Percentiles rank a stretch among this genome's conserved stretches.
Conservation (phyloP, 1,139 yeast species). For the Debaryomycetaceae sp. region DNA sequence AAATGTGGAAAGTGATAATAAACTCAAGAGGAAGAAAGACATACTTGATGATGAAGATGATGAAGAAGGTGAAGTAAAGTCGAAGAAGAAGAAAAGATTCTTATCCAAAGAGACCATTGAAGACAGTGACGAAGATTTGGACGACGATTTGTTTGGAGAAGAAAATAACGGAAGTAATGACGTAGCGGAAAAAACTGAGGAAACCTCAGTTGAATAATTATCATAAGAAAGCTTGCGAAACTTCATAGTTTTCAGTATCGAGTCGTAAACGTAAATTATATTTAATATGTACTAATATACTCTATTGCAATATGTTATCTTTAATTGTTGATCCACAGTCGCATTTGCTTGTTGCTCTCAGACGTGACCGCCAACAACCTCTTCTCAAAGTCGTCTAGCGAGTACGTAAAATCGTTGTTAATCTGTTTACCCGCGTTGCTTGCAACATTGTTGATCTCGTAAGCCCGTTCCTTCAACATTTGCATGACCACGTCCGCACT, state of each 20-base stretch:
- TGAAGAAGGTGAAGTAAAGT: slow-evolving; percentile 12
- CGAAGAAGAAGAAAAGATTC: slow-evolving; percentile 24
- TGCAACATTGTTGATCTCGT: slow-evolving; percentile 71
- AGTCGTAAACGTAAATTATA: slow-evolving; percentile 7
- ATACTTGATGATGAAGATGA: slow-evolving; percentile 24
- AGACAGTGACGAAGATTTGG: slow-evolving; percentile 53
- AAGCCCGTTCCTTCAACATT: slow-evolving; percentile 62
- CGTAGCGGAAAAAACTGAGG: slow-evolving; percentile 3
- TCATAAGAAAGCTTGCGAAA: too few species aligned
- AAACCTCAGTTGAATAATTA: slow-evolving; percentile 2
- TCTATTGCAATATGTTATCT: not conserved
- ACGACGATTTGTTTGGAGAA: slow-evolving; percentile 19
- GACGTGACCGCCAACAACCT: slow-evolving; percentile 56
- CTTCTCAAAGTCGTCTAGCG: slow-evolving; percentile 76
- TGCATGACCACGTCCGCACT: slow-evolving; percentile 52
- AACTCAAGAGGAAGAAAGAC: slow-evolving; percentile 18
- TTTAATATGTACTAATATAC: slow-evolving; percentile 9
- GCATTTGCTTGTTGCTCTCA: slow-evolving; percentile 59
- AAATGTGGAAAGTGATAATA: slow-evolving; percentile 15
- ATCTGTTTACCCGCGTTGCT: slow-evolving; percentile 47
- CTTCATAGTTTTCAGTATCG: too few species aligned
- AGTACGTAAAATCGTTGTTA: slow-evolving; percentile 51
- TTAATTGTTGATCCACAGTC: slow-evolving; percentile 50
- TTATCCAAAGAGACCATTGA: slow-evolving; percentile 48
- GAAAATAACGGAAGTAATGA: slow-evolving; percentile 2